Evolutionary conservation across 2,329 filamentous ascomycete genomes (phyloP).

Genomic region (Raffaelea deltoideospora): DNA sequence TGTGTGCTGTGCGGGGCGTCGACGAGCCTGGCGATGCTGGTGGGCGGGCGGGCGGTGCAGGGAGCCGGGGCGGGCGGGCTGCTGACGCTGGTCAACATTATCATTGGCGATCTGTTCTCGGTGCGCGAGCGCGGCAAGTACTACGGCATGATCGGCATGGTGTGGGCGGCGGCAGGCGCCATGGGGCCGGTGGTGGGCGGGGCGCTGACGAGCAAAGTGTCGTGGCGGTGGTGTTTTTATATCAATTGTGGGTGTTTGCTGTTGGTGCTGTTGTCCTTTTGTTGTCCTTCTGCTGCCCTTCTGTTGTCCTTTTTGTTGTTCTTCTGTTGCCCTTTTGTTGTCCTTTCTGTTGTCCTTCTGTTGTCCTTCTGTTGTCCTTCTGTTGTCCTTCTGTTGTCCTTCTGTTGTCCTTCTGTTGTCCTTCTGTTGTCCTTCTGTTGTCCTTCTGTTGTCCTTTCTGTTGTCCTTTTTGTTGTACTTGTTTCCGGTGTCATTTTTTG

Average conservation of each 20-base stretch:
- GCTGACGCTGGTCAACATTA: conserved; percentile 44
- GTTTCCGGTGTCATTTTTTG: background rate
- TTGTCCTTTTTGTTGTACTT: too few relatives aligned
- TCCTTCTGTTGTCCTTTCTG: background rate
- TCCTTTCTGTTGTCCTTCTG: background rate
- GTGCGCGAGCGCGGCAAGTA: conserved; percentile 11
- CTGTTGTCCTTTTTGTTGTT: background rate
- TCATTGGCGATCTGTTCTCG: conserved; percentile 30
- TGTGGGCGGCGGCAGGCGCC: conserved; percentile 9
- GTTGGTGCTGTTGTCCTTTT: background rate
- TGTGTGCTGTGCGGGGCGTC: conserved; percentile 38
- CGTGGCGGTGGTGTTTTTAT: conserved; percentile 55
- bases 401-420: background rate
- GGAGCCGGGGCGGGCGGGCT: conserved; percentile 42
- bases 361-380: background rate
- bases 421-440: background rate
- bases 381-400: background rate
- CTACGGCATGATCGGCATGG: conserved; percentile 10
- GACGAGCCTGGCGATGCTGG: conserved; percentile 33
- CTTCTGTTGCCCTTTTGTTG: background rate
- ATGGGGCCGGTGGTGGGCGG: conserved; percentile 10
- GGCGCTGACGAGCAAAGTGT: conserved; percentile 8
- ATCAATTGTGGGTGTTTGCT: conserved; percentile 31
- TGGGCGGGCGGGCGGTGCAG: conserved; percentile 39
- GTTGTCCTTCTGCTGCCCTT: background rate